Base-by-base conservation (phyloP, 257 asterid genomes). In the Solanum peruvianum region DNA sequence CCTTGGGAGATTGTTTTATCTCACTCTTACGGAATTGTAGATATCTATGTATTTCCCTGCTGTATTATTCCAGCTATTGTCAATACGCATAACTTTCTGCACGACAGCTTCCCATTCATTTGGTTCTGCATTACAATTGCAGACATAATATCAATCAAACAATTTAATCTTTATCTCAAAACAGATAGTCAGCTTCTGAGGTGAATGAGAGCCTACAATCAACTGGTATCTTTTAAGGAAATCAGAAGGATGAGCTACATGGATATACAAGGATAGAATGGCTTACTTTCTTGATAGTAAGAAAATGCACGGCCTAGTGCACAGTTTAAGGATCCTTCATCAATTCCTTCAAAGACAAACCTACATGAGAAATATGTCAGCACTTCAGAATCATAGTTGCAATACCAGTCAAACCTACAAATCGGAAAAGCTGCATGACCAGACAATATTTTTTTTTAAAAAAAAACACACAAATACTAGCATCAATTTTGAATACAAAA, bases 341-440 rank as follows among this genome's bases (percentile, higher is more conserved):
- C 96, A 44, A 94, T 95, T 90, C 98, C 99, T 90, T 96, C 94
- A 67, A 96, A 96, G 85, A 96, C 96, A 88, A 95, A 95, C 87
- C 97, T 96, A 93, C 88, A 88, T 47, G 31, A 21, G 77, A 78
- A 86, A 23, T 47, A 21, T 58, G 9, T 14, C 35, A 56, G 8
- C 49, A 81, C 11, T 58, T 35, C 52, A 15, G 5, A 85, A 33
- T 77, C 67, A 18, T 23, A 39, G 4, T 56, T 16, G 37, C 20
- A 29, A 81, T 81, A 64, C 69, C 69, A 81, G 85, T 29, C 42
- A 81, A 78, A 81, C 31, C 62, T 9, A 29, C 21, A 9, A 20
- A 81, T 29, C 21, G 29, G 21, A 47, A 81, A 31, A 31, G 69
- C 21, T 49, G 27, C 69, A 81, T 18, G 11, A 49, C 69, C 69